Evolutionary conservation across 2,329 filamentous ascomycete genomes (phyloP), one percentile per base, ranked within the genome.

Genomic region (Alternaria arborescens): DNA sequence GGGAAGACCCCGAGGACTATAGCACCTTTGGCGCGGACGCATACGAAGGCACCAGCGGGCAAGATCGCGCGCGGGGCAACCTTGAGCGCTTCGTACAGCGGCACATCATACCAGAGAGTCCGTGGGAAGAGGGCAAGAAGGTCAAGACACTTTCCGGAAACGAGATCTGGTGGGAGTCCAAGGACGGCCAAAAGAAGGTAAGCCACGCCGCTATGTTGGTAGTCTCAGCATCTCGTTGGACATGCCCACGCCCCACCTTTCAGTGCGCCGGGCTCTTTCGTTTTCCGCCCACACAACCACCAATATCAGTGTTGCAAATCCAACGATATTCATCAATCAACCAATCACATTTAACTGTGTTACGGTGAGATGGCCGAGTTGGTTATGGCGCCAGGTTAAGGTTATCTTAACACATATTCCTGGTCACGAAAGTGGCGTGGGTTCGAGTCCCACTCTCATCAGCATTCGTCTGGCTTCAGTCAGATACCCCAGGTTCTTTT

Each of bases 81-180:
- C 77, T 98, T 64, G 84, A 85, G 72, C 83, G 86, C 40, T 98
- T 98, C 77, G 92, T 97, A 1, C 90, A 96, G 80, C 90, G 90
- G 46, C 95, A 99, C 79, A 84, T 97, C 54, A 85, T 98, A 5
- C 85, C 88, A 0, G 78, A 80, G 5, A 91, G 88, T 71, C 93
- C 93, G 0, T 98, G 94, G 94, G 79, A 82, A 26, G 87, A 91
- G 65, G 82, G 83, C 3, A 81, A 86, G 65, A 93, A 89, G 78
- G 83, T 87, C 1, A 86, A 88, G 80, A 91, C 91, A 0, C 69
- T 93, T 50, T 82, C 89, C 8, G 91, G 90, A 0, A 85, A 84
- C 56, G 88, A 91, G 68, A 75, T 98, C 48, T 97, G 91, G 90
- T 98, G 93, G 92, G 91, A 93, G 73, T 86, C 81, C 56, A 89